Evolutionary conservation across 1,139 yeast species (phyloP).

Genomic region (Taphrina communis): DNA sequence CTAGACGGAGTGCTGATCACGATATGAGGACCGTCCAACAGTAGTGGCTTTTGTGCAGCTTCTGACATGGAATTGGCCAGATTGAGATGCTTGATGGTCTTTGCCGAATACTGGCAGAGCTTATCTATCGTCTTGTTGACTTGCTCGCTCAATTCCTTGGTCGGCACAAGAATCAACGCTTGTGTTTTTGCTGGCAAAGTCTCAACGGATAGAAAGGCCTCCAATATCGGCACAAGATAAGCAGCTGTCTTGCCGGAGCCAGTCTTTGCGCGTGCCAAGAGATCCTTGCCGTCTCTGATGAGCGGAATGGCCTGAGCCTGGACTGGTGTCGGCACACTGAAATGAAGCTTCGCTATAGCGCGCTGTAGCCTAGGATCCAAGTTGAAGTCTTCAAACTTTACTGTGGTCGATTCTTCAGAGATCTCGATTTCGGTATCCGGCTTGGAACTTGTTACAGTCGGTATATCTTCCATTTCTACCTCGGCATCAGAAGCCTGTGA

Average conservation of each 20-base stretch:
- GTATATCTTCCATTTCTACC: conserved; percentile 11
- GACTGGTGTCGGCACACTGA: conserved; percentile 82
- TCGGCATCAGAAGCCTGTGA: background rate
- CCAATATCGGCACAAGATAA: conserved; percentile 77
- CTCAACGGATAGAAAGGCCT: conserved; percentile 59
- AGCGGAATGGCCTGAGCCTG: conserved; percentile 92
- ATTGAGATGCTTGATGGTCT: conserved; percentile 69
- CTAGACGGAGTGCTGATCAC: conserved; percentile 88
- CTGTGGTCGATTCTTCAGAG: conserved; percentile 6
- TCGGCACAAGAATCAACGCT: conserved; percentile 78
- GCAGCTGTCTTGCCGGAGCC: conserved; percentile 94
- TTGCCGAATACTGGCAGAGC: conserved; percentile 72
- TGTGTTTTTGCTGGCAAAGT: conserved; percentile 50
- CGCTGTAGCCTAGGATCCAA: conserved; percentile 83
- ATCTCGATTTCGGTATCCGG: conserved; percentile 1
- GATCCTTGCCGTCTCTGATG: conserved; percentile 84
- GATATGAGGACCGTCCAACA: conserved; percentile 77
- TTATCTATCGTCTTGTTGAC: conserved; percentile 73
- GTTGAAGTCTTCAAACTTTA: conserved; percentile 47
- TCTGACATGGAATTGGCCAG: conserved; percentile 75
- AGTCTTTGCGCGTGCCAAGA: conserved; percentile 85
- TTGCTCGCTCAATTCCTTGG: conserved; percentile 84
- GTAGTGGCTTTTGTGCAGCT: conserved; percentile 69
- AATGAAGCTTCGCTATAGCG: conserved; percentile 78
- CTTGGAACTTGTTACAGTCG: background rate